These are phyloP conservation scores for Parascedosporium putredinis DNA, from an alignment of 2,329 filamentous ascomycete species.

Conservation along the genomic window DNA sequence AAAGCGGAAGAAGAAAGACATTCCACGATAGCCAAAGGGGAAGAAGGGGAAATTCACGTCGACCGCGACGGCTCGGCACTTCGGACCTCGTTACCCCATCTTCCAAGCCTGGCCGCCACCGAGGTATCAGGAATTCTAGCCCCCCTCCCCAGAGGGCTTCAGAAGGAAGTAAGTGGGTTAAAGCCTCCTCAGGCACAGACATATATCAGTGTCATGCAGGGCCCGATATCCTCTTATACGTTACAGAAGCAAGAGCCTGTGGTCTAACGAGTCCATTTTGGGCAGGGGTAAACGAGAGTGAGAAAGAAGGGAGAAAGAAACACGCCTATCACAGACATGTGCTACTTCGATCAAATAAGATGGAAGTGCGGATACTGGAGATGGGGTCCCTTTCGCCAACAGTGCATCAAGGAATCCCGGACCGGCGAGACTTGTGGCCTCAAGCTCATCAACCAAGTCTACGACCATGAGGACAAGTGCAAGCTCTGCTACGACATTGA, in stretches of 20 bases:
- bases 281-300: background rate
- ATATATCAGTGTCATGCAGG: background rate
- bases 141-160: too few species aligned
- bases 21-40: background rate
- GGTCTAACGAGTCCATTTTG: background rate
- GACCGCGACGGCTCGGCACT: background rate
- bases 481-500: constrained; percentile 82
- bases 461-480: constrained; percentile 55
- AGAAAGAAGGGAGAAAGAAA: background rate
- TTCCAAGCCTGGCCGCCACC: too few species aligned
- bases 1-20: background rate
- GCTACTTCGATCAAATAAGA: constrained; percentile 86
- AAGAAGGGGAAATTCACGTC: background rate
- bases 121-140: too few species aligned
- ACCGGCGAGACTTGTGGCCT: constrained; percentile 94
- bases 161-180: background rate
- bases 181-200: background rate
- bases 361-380: constrained; percentile 86
- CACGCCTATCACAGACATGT: constrained; percentile 49
- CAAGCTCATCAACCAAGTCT: constrained; percentile 73
- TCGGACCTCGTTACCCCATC: background rate
- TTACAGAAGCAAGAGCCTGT: background rate
- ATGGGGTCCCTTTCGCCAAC: constrained; percentile 86
- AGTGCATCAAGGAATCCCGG: constrained; percentile 90
- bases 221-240: too few species aligned